Base-by-base conservation (phyloP, 2,329 filamentous ascomycete species). In the Alternaria incomplexa region DNA sequence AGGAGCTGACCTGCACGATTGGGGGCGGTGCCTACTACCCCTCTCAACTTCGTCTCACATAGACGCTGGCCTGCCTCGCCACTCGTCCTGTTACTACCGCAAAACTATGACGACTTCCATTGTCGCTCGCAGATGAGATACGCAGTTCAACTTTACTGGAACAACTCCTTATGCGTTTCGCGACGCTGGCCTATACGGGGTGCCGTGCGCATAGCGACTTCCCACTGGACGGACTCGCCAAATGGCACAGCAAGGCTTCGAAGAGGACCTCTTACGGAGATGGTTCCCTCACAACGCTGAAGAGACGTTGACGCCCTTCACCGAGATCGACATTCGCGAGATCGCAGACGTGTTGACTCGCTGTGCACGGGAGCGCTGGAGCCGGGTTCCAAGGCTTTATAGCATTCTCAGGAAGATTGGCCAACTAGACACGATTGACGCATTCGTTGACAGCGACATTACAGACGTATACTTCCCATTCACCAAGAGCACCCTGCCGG, bases 331-430 rank as follows among this genome's bases (percentile, higher is more conserved):
- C 10, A 51, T 70, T 1, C 43, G 65, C 6, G 60, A 36, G 0
- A 68, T 72, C 28, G 54, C 69, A 25, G 36, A 61, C 1, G 46
- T 67, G 17, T 56, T 69, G 17, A 40, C 56, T n/a, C 62, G 63
- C 26, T 53, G 55, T 15, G 36, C 36, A 6, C 56, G 58, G 6
- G 32, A 50, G 15, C 17, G 43, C 1, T 72, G 68, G 70, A 61
- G 64, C 32, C 56, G 36, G 1, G 59, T 71, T 9, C 70, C 68
- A 3, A 54, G 68, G 22, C 45, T 68, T 6, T 71, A 71, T 47
- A 67, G 48, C 17, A 56, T 72, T 1, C 56, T 72, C 7, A 46
- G 65, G 8, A 32, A 61, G 22, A 65, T 71, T 10, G 58, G 56
- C 10, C 56, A 60, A 17, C 59, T 70, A 4, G 43, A 65, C 5